A percentile compares a stretch with the other conserved stretches of the same genome.
These are phyloP conservation scores for Lachnellula cervina DNA, from an alignment of 2,329 filamentous ascomycete genomes.

Conservation along the genomic window DNA sequence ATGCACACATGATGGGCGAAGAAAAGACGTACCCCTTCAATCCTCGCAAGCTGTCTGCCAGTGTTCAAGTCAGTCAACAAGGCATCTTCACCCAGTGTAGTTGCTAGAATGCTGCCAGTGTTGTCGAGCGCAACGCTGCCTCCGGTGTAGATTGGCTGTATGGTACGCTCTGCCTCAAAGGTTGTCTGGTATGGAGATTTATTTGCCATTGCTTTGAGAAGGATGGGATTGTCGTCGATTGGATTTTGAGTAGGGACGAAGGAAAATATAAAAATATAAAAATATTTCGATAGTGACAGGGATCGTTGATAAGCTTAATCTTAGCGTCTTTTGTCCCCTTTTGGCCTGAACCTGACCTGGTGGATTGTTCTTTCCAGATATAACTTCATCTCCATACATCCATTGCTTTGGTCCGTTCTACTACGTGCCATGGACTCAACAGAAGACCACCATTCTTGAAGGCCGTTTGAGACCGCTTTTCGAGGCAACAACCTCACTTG, in stretches of 20 bases:
- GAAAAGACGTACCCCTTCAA: constrained; percentile 69
- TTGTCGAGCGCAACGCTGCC: constrained; percentile 80
- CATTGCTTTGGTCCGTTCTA: too few relatives aligned
- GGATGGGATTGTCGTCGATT: not conserved
- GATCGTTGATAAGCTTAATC: constrained; percentile 19
- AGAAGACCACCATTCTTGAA: too few relatives aligned
- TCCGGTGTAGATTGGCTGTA: constrained; percentile 91
- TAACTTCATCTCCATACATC: not conserved
- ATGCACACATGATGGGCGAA: not conserved
- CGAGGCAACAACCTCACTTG: too few relatives aligned
- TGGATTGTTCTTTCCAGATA: too few relatives aligned
- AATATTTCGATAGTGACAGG: constrained; percentile 1
- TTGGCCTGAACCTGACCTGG: not conserved
- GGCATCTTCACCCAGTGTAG: constrained; percentile 87
- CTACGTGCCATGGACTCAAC: too few relatives aligned
- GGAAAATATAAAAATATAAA: constrained; percentile 16
- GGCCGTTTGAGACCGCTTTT: too few relatives aligned
- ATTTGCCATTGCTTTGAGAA: constrained; percentile 46
- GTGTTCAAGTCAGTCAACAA: constrained; percentile 80
- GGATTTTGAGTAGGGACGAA: not conserved
- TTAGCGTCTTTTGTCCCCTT: constrained; percentile 13
- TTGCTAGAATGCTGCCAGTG: constrained; percentile 76
- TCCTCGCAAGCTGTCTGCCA: constrained; percentile 73
- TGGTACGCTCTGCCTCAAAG: constrained; percentile 76
- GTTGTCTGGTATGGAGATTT: constrained; percentile 73